Conservation (phyloP, 2,329 filamentous ascomycete genomes). For the Colletotrichum higginsianum region DNA sequence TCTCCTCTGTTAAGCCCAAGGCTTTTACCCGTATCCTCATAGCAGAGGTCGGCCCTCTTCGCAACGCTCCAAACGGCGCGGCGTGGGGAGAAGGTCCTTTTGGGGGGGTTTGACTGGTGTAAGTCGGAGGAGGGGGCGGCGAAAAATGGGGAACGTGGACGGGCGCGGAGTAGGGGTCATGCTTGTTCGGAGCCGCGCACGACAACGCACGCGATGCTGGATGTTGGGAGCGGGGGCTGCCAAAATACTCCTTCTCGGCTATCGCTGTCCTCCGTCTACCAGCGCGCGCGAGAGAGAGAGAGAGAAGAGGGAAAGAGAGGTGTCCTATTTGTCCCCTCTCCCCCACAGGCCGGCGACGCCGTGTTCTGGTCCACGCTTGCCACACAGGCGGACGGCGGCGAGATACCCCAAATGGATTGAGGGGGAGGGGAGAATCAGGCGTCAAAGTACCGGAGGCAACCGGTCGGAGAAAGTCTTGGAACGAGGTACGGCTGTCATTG, state of each 20-base stretch:
- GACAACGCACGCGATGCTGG: background rate
- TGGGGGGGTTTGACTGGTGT: background rate
- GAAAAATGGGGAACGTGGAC: slow-evolving; percentile 14
- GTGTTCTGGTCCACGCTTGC: background rate
- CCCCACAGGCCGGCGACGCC: too few species aligned
- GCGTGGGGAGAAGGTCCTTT: background rate
- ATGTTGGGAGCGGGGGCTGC: too few species aligned
- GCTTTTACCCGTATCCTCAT: background rate
- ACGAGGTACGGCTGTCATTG: too few species aligned
- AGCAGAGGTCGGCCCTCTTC: background rate
- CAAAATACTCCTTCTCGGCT: too few species aligned
- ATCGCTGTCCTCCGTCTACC: too few species aligned
- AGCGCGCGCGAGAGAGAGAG: too few species aligned
- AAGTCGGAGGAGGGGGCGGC: background rate
- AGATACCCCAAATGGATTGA: too few species aligned
- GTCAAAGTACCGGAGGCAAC: too few species aligned
- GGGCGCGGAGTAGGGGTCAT: slow-evolving; percentile 37
- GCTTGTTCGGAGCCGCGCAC: slow-evolving; percentile 34
- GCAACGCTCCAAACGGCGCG: slow-evolving; percentile 7
- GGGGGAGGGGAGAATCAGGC: too few species aligned
- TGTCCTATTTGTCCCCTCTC: too few species aligned
- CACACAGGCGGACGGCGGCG: background rate
- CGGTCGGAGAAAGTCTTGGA: too few species aligned
- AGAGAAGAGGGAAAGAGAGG: too few species aligned
- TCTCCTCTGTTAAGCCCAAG: background rate